phyloP scores from a whole-genome alignment of 441 rosid genomes.

The Arabidopsis hybrid region DNA sequence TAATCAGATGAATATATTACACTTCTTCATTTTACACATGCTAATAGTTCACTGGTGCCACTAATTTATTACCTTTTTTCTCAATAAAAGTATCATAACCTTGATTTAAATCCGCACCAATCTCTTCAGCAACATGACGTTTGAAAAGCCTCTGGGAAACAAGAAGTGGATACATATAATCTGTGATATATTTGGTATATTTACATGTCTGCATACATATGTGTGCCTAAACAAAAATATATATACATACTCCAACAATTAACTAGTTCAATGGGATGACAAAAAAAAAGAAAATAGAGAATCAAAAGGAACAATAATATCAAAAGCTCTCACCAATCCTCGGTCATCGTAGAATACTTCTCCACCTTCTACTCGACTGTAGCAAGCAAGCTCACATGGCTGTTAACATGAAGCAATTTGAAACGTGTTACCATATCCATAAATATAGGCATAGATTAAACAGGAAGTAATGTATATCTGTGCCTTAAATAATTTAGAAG shows the following conservation, averaged over 20 bases:
- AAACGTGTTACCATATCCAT: conserved; percentile 10
- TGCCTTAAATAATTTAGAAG: conserved; percentile 1
- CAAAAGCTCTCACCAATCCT: conserved; percentile 66
- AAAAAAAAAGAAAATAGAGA: conserved; percentile 4
- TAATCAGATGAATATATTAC: conserved; percentile 33
- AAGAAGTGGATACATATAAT: conserved; percentile 23
- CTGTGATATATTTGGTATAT: neutral
- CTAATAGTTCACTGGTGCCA: neutral
- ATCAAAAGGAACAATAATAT: conserved; percentile 29
- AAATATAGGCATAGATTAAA: neutral
- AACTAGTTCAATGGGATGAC: neutral
- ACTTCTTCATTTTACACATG: conserved; percentile 24
- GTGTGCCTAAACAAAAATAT: neutral
- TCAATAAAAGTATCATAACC: conserved; percentile 86
- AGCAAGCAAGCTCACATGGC: conserved; percentile 92
- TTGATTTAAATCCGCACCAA: conserved; percentile 92
- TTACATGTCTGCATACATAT: neutral
- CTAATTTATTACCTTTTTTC: conserved; percentile 65
- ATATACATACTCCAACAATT: conserved; percentile 9
- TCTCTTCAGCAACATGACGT: conserved; percentile 74
- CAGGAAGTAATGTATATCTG: neutral
- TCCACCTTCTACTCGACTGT: conserved; percentile 90
- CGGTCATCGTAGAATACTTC: conserved; percentile 81
- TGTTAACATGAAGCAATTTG: conserved; percentile 40
- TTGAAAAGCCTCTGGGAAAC: conserved; percentile 83